Evolutionary conservation across 768 basidiomycete species (phyloP), one percentile per base, ranked within the genome.

Genomic region (Artomyces pyxidatus): DNA sequence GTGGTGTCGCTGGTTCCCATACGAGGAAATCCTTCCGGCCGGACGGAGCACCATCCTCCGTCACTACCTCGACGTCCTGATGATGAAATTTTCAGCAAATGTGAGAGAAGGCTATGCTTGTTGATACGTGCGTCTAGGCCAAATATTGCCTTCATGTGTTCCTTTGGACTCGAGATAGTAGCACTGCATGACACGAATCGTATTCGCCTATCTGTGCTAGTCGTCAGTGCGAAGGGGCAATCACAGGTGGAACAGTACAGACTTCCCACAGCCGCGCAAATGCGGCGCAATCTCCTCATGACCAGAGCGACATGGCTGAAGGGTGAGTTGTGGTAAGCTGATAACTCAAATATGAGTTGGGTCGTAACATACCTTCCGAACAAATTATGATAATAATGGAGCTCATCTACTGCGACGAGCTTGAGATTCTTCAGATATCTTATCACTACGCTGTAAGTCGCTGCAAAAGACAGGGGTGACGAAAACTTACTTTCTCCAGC

Each of bases 121-220:
- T 29, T 14, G 10, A 47, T 9, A 53, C 63, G 45, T 10, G 71
- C 65, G 27, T 77, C 68, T 4, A 92, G 65, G 19, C 84, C 85
- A 57, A 89, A 87, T 38, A 95, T 75, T 29, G 72, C 75, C 50
- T 69, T 71, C 88, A 94, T 92, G 56, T 92, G 86, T 47, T 75
- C 65, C 30, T 67, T 64, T 6, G 91, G 88, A 52, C 88, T 85
- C 5, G 81, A 70, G 38, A 95, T 83, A 0, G 91, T 95, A 29
- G 91, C 91, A 52, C 87, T 91, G 60, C 91, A 94, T 11, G 89
- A 91, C 6, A 94, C 77, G 59, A 88, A 91, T 16, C 69, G 74
- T 3, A 75, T 60, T 0, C 66, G 68, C 42, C 65, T 64, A 58
- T 89, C 88, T 86, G 48, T 49, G 16, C 49, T n/a, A n/a, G 25